Evolutionary conservation across 208 protist species (phyloP).

Genomic region (Naegleria gruberi): DNA sequence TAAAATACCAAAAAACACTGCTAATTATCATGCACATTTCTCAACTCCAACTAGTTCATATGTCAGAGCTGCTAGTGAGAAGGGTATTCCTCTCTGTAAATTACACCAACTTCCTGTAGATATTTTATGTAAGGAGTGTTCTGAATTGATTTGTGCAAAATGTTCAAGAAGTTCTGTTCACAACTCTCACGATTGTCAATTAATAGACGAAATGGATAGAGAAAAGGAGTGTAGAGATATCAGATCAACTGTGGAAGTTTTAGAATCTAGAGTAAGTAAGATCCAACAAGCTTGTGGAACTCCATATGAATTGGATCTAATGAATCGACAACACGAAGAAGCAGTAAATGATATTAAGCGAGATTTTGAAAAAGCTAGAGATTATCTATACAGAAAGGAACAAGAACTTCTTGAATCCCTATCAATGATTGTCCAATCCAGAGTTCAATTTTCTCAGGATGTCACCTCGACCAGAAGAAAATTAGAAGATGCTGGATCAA

Average conservation of each 20-base stretch:
- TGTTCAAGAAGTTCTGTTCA: neutral
- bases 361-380: neutral
- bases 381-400: neutral
- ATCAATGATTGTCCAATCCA: neutral
- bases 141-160: neutral
- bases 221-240: neutral
- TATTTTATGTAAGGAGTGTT: neutral
- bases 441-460: neutral
- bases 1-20: neutral
- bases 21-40: neutral
- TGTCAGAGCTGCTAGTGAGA: neutral
- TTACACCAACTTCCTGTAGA: neutral
- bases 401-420: neutral
- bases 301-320: neutral
- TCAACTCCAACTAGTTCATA: neutral
- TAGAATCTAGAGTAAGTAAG: neutral
- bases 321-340: neutral
- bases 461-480: neutral
- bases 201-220: neutral
- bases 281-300: neutral
- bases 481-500: neutral
- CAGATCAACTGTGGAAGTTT: neutral
- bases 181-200: neutral
- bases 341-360: neutral
- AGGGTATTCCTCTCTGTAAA: neutral